These are phyloP conservation scores for Carex sylvatica DNA, from an alignment of 202 grass and related monocot genomes.

Conservation along the genomic window DNA sequence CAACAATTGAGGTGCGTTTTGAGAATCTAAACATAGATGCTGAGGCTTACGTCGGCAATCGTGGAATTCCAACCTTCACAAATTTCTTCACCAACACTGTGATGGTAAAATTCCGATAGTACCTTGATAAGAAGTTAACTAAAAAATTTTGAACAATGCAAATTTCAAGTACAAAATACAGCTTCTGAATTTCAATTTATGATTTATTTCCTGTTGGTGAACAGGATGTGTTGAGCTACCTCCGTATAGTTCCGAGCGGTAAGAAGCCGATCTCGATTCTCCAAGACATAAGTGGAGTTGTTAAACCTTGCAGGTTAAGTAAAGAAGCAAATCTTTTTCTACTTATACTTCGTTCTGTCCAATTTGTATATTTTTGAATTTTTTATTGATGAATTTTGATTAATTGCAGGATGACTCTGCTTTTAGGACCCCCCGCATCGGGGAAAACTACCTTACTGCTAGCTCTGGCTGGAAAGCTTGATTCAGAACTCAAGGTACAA, in stretches of 20 bases:
- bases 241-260: conserved; percentile 57
- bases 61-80: conserved; percentile 73
- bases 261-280: conserved; percentile 81
- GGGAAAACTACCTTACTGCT: conserved; percentile 79
- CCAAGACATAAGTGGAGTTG: conserved; percentile 77
- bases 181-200: conserved; percentile 26
- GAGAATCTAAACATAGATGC: conserved; percentile 76
- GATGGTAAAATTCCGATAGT: conserved; percentile 38
- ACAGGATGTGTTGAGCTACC: conserved; percentile 49
- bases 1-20: conserved; percentile 82
- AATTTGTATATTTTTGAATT: background rate
- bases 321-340: background rate
- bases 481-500: conserved; percentile 63
- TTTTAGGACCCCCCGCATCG: conserved; percentile 76
- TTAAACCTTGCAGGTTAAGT: conserved; percentile 68
- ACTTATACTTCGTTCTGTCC: background rate
- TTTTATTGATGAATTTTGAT: background rate
- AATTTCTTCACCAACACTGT: conserved; percentile 92
- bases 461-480: conserved; percentile 81
- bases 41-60: conserved; percentile 68
- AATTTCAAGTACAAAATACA: background rate
- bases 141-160: background rate
- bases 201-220: background rate
- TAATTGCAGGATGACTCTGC: conserved; percentile 63
- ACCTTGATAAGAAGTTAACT: conserved; percentile 2